Percentiles rank a stretch among this genome's conserved stretches.
Conservation (phyloP, 306 rosid species). For the Prunus padus region DNA sequence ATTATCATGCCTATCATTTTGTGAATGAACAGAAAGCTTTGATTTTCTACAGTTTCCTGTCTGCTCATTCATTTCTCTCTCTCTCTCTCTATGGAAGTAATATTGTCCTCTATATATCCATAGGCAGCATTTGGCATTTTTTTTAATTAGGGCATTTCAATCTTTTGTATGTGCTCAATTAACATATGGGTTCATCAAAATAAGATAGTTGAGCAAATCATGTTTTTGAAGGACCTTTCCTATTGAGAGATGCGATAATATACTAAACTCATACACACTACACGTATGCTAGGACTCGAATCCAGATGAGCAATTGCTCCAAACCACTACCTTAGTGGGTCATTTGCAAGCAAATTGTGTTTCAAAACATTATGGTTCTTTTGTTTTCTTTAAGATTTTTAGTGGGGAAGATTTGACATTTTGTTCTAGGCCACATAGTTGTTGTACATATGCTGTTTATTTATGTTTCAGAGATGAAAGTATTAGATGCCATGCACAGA, state of each 20-base stretch:
- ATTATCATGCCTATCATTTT: not conserved
- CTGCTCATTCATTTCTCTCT: not conserved
- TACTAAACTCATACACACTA: too few species aligned
- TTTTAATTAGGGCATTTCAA: not conserved
- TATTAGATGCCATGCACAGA: slow-evolving; percentile 48
- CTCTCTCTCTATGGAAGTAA: not conserved
- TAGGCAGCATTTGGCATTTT: too few species aligned
- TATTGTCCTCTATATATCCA: too few species aligned
- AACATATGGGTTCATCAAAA: not conserved
- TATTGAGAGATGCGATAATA: too few species aligned
- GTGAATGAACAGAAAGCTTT: not conserved
- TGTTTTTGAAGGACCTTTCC: too few species aligned
- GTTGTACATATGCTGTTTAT: slow-evolving; percentile 14
- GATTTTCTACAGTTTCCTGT: not conserved
- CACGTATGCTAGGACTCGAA: too few species aligned
- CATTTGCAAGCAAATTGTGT: not conserved
- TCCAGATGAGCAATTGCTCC: too few species aligned
- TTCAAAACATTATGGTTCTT: not conserved
- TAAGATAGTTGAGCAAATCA: not conserved
- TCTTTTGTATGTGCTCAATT: not conserved
- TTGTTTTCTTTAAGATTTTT: not conserved
- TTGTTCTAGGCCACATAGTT: slow-evolving; percentile 40
- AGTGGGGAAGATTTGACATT: slow-evolving; percentile 37
- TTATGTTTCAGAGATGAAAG: slow-evolving; percentile 26
- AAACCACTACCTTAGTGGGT: too few species aligned